A percentile compares a stretch with the other conserved stretches of the same genome.
These are phyloP conservation scores for Collariella sp. DNA, from an alignment of 495 filamentous ascomycete genomes.

Conservation along the genomic window DNA sequence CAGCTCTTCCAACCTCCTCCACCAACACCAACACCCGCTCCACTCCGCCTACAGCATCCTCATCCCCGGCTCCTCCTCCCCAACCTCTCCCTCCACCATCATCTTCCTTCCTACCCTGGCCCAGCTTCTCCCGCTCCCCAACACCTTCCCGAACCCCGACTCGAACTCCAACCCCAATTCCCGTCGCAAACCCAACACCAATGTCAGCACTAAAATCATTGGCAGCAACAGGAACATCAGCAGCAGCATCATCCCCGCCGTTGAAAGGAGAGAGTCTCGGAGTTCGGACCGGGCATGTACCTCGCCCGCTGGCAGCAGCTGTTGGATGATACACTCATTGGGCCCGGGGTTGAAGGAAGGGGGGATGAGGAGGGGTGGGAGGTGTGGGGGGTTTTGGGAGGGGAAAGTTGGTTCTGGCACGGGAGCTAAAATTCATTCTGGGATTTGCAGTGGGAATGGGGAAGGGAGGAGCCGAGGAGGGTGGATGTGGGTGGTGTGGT, in stretches of 20 bases:
- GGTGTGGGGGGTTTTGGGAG: constrained; percentile 39
- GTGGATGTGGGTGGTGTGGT: constrained; percentile 35
- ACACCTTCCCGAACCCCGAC: too few species aligned
- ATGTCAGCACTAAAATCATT: too few species aligned
- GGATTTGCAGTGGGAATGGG: constrained; percentile 24
- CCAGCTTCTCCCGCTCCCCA: neutral
- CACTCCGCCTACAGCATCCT: neutral
- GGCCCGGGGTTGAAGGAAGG: constrained; percentile 44
- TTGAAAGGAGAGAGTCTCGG: too few species aligned
- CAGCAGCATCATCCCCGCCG: too few species aligned
- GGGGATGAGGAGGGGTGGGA: constrained; percentile 46
- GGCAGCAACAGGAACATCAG: too few species aligned
- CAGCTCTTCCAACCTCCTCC: too few species aligned
- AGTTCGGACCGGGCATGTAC: constrained; percentile 55
- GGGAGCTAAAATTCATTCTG: neutral
- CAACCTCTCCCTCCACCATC: neutral
- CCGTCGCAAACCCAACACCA: too few species aligned
- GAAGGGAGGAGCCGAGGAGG: constrained; percentile 16
- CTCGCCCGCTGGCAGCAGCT: constrained; percentile 55
- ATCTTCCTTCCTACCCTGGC: neutral
- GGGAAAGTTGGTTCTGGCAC: constrained; percentile 38
- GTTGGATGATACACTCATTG: constrained; percentile 51
- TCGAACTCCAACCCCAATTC: too few species aligned
- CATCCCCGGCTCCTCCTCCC: neutral
- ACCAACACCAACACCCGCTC: neutral